phyloP scores from a whole-genome alignment of 345 rosid genomes.

The Brassica cretica region DNA sequence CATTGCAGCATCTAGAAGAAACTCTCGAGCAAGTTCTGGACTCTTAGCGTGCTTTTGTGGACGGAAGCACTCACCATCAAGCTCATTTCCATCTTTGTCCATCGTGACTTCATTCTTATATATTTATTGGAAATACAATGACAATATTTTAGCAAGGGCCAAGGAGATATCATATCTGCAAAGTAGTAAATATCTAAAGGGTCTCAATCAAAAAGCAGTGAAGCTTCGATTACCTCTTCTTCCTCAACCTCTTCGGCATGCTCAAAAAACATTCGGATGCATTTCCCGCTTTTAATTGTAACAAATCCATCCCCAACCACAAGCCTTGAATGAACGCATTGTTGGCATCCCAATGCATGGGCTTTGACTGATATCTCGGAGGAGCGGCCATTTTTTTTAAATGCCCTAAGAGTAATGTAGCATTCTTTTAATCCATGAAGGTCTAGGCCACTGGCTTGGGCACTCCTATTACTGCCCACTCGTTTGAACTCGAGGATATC shows the following conservation, averaged over 20 bases:
- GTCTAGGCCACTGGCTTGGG: constrained; percentile 62
- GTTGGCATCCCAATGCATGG: constrained; percentile 80
- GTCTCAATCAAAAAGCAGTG: constrained; percentile 13
- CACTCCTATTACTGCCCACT: constrained; percentile 70
- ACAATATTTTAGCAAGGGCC: constrained; percentile 2
- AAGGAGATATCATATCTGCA: neutral
- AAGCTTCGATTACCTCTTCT: constrained; percentile 70
- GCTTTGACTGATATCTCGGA: constrained; percentile 86
- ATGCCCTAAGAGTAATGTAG: constrained; percentile 82
- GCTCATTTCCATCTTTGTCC: constrained; percentile 94
- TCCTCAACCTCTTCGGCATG: constrained; percentile 98
- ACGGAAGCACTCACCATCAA: constrained; percentile 96
- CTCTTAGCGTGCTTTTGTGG: constrained; percentile 99
- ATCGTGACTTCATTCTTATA: constrained; percentile 70
- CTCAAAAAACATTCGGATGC: constrained; percentile 81
- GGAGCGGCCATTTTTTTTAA: constrained; percentile 80
- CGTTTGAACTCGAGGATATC: constrained; percentile 86
- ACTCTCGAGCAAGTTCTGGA: constrained; percentile 99
- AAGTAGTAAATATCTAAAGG: neutral
- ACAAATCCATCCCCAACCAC: constrained; percentile 92
- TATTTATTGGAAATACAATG: constrained; percentile 15
- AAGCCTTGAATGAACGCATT: constrained; percentile 86
- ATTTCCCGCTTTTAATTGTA: constrained; percentile 78
- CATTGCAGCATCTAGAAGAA: constrained; percentile 94
- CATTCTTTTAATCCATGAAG: constrained; percentile 67